Base-by-base conservation (phyloP, 805 yeast species). In the Diddensiella santjacobensis region DNA sequence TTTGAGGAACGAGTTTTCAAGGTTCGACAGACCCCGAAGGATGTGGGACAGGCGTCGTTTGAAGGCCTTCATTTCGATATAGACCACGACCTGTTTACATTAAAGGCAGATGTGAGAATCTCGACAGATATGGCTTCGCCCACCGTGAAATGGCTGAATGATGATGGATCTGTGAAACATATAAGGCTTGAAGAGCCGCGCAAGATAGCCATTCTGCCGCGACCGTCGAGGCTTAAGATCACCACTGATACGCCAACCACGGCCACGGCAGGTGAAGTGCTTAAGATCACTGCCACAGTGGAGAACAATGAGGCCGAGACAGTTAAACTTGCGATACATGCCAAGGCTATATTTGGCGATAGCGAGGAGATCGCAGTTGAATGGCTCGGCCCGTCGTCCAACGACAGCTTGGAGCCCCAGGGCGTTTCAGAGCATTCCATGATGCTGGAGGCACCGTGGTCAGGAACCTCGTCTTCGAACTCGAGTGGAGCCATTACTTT, bases 181-280 rank as follows among this genome's bases (percentile, higher is more conserved):
- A 51, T 56, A 6, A 52, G 47, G 26, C 22, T 53, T 3, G 24
- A 11, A 11, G 40, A 40, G n/a, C 48, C 53, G 3, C n/a, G 23
- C 3, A 36, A 17, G 19, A 51, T 43, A 2, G 35, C 33, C 23
- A 43, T 45, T 8, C 29, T 41, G 3, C 65, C 68, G 4, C 56
- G 70, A 13, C 70, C 70, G 0, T 61, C 68, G n/a, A 44, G 52
- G 38, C 35, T 65, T 4, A 51, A 51, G 18, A 36, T 59, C 20
- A 22, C 33, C 2, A 50, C 54, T 19, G 47, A 46, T 6, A 50
- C 58, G 3, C 55, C 57, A 3, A 17, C 49, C 1, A 44, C 52
- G 1, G 64, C 56, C 1, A 55, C 59, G 3, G 51, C 58, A 3
- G 66, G 62, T 2, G 70, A 66, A 40, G 36, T 38, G 15, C 43